Evolutionary conservation across 345 rosid genomes (phyloP), one percentile per base, ranked within the genome.

Genomic region (Laguncularia racemosa): DNA sequence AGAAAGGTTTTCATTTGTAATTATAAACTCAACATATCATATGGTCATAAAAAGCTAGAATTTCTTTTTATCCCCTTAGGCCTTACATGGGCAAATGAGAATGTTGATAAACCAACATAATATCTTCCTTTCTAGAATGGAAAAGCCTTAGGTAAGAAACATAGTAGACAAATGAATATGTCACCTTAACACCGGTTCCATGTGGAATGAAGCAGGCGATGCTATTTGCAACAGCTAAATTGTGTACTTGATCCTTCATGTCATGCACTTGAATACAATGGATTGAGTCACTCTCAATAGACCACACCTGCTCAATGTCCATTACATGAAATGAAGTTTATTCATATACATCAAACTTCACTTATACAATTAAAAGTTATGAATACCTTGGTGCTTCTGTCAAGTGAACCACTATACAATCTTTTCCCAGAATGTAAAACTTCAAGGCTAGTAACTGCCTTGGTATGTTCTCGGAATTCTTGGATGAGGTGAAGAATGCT

Each of bases 131-230:
- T 7, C 9, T 4, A 33, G 40, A 33, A 33, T 7, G 9, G 7
- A 33, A 33, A 33, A 33, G 16, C 43, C 14, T 14, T 44, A 12
- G 19, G 56, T 13, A 33, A 17, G 3, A 13, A 56, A 44, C 14
- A 44, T 46, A 19, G 49, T 33, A 49, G 12, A 14, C n/a, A n/a
- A 20, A 46, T n/a, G 13, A 45, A 14, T 44, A 12, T 9, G 55
- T 52, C 76, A 85, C 92, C 88, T 82, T 85, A 55, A 85, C 69
- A 16, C 92, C 88, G 14, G 84, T 73, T 60, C 92, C 92, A 48
- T 82, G 88, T 14, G 92, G 83, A 53, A 78, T 70, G 77, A 85
- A 85, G 73, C 84, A 82, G 4, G 81, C 69, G 17, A 73, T 48
- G 68, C 77, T 66, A 23, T 73, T 75, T 44, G 76, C 73, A 40